Evolutionary conservation across 2,329 filamentous ascomycete genomes (phyloP).

Genomic region (Talaromyces sp.): DNA sequence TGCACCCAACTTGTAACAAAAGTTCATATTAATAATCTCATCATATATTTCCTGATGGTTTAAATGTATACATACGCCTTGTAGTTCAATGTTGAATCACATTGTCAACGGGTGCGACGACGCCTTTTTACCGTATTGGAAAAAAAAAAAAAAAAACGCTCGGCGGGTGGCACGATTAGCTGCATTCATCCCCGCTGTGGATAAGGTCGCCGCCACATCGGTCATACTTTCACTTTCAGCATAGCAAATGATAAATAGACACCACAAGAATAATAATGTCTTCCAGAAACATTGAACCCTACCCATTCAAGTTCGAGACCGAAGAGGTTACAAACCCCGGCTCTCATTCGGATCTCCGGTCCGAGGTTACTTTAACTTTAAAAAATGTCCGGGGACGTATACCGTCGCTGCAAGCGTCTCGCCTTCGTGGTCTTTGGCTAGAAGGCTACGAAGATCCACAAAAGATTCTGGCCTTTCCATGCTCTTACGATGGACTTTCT

Average conservation of each 20-base stretch:
- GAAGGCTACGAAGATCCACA: conserved; percentile 37
- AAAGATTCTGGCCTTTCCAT: conserved; percentile 43
- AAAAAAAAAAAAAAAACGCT: background rate
- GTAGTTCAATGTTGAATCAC: too few species aligned
- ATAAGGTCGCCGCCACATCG: background rate
- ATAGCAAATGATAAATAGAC: background rate
- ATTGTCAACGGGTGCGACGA: too few species aligned
- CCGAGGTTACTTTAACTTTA: background rate
- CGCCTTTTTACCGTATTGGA: too few species aligned
- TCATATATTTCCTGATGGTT: background rate
- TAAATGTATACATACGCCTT: background rate
- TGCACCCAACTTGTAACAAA: background rate
- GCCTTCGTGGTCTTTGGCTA: conserved; percentile 35
- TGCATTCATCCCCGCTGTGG: background rate
- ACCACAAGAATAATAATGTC: background rate
- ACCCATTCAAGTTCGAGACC: conserved; percentile 8
- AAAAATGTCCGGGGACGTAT: conserved; percentile 9
- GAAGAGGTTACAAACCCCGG: background rate
- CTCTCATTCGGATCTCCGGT: background rate
- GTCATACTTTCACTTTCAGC: background rate
- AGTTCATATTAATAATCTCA: background rate
- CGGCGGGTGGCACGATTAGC: background rate
- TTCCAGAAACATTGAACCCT: conserved; percentile 5
- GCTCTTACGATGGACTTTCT: conserved; percentile 42
- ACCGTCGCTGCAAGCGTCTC: conserved; percentile 2